phyloP scores from a whole-genome alignment of 192 early-diverging fungal genomes.

The Phlyctochytrium bullatum region DNA sequence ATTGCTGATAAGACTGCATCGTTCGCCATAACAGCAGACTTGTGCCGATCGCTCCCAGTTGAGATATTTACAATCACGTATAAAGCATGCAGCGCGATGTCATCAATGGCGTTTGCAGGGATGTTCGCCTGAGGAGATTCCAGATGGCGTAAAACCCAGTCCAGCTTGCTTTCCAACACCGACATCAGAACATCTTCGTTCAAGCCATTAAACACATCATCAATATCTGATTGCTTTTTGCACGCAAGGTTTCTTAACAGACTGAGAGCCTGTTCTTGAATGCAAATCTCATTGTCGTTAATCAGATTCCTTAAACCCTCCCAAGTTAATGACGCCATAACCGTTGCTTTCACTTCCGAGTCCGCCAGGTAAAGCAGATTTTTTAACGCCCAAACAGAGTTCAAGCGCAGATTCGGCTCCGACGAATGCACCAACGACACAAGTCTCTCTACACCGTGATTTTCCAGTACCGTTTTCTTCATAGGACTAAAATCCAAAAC shows the following conservation, averaged over 20 bases:
- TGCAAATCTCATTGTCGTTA: conserved; percentile 53
- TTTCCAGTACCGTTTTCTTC: conserved; percentile 68
- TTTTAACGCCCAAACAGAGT: conserved; percentile 79
- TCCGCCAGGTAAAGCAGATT: conserved; percentile 74
- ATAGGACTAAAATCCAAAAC: conserved; percentile 83
- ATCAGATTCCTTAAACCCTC: conserved; percentile 56
- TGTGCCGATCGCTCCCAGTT: conserved; percentile 62
- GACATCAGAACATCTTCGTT: conserved; percentile 57
- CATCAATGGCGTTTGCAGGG: conserved; percentile 13
- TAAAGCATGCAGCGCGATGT: conserved; percentile 45
- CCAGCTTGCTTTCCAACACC: conserved; percentile 64
- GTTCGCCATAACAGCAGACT: conserved; percentile 54
- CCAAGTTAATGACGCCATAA: conserved; percentile 69
- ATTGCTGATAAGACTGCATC: conserved; percentile 26
- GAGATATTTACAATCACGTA: conserved; percentile 74
- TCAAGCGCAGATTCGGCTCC: conserved; percentile 51
- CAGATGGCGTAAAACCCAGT: too few species aligned
- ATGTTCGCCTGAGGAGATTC: conserved; percentile 9
- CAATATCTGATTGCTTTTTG: conserved; percentile 59
- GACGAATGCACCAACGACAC: conserved; percentile 26
- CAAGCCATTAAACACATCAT: conserved; percentile 66
- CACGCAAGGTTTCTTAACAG: conserved; percentile 72
- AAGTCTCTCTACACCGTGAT: conserved; percentile 68
- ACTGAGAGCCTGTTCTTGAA: conserved; percentile 77
- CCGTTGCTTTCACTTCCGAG: conserved; percentile 59